phyloP scores from a whole-genome alignment of 371 early-diverging fungal genomes.

The Syncephalastrum monosporum region DNA sequence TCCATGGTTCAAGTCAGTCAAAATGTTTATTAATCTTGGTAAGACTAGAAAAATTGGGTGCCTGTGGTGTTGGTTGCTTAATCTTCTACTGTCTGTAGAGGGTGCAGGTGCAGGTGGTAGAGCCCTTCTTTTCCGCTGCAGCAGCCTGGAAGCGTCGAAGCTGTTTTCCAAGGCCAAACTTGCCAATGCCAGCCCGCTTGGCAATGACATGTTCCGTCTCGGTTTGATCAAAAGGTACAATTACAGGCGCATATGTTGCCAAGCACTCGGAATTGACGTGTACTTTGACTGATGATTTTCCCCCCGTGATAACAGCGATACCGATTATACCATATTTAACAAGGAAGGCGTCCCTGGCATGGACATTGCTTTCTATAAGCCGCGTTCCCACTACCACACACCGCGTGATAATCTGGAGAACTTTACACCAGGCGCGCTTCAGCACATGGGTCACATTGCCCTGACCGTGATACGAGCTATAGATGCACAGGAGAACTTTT shows the following conservation, averaged over 20 bases:
- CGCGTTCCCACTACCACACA: slow-evolving; percentile 73
- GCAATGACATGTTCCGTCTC: slow-evolving; percentile 67
- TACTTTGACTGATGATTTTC: background rate
- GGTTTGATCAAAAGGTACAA: slow-evolving; percentile 60
- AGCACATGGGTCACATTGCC: slow-evolving; percentile 65
- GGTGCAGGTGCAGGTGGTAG: slow-evolving; percentile 82
- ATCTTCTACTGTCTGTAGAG: slow-evolving; percentile 37
- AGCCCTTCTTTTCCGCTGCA: slow-evolving; percentile 66
- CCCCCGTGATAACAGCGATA: slow-evolving; percentile 43
- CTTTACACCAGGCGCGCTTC: slow-evolving; percentile 45
- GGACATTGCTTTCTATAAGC: slow-evolving; percentile 72
- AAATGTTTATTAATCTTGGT: slow-evolving; percentile 80
- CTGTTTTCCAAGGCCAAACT: slow-evolving; percentile 23
- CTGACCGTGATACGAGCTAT: slow-evolving; percentile 40
- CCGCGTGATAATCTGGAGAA: slow-evolving; percentile 56
- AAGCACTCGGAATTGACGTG: background rate
- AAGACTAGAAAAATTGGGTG: slow-evolving; percentile 3
- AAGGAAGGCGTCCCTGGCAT: slow-evolving; percentile 65
- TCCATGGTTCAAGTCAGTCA: slow-evolving; percentile 72
- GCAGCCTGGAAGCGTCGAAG: slow-evolving; percentile 53
- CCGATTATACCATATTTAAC: slow-evolving; percentile 69
- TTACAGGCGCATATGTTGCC: background rate
- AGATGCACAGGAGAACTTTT: slow-evolving; percentile 36
- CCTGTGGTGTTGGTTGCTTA: background rate
- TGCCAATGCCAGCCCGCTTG: slow-evolving; percentile 52